phyloP scores from a whole-genome alignment of 2,329 filamentous ascomycete species.

The Thielaviopsis populi region DNA sequence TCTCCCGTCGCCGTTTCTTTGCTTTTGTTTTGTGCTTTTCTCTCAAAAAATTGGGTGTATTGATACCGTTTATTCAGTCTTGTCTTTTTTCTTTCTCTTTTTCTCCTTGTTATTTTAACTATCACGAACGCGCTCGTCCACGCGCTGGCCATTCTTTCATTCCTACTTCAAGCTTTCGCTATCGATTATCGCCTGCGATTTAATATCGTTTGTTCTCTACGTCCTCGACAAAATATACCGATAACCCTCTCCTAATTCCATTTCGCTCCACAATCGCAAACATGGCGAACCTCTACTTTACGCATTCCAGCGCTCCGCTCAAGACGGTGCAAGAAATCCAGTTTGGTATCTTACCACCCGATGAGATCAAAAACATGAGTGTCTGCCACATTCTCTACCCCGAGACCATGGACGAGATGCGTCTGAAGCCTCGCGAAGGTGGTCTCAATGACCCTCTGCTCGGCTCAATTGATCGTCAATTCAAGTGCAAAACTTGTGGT shows the following conservation, averaged over 20 bases:
- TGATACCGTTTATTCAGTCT: slow-evolving; percentile 3
- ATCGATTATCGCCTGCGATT: background rate
- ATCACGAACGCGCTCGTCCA: background rate
- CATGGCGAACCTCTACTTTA: slow-evolving; percentile 87
- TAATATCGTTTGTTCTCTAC: background rate
- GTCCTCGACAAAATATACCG: background rate
- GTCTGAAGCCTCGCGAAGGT: slow-evolving; percentile 75
- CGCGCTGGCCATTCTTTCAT: slow-evolving; percentile 5
- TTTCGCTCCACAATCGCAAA: slow-evolving; percentile 28
- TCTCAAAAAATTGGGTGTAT: slow-evolving; percentile 5
- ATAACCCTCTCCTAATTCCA: slow-evolving; percentile 10
- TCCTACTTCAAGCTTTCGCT: background rate
- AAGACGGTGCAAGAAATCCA: slow-evolving; percentile 98
- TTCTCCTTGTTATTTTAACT: background rate
- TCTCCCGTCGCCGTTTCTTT: background rate
- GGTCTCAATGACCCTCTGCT: slow-evolving; percentile 93
- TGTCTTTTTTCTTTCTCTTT: background rate
- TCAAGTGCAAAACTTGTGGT: slow-evolving; percentile 90
- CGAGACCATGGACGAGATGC: slow-evolving; percentile 98
- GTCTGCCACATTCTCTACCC: slow-evolving; percentile 91
- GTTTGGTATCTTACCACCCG: slow-evolving; percentile 91
- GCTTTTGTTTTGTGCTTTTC: slow-evolving; percentile 3
- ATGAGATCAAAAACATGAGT: slow-evolving; percentile 99
- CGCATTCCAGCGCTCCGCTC: slow-evolving; percentile 86
- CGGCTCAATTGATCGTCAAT: slow-evolving; percentile 88